A percentile compares a stretch with the other conserved stretches of the same genome.
phyloP scores from a whole-genome alignment of 805 yeast genomes.

The Saccharomycopsis sp. region DNA sequence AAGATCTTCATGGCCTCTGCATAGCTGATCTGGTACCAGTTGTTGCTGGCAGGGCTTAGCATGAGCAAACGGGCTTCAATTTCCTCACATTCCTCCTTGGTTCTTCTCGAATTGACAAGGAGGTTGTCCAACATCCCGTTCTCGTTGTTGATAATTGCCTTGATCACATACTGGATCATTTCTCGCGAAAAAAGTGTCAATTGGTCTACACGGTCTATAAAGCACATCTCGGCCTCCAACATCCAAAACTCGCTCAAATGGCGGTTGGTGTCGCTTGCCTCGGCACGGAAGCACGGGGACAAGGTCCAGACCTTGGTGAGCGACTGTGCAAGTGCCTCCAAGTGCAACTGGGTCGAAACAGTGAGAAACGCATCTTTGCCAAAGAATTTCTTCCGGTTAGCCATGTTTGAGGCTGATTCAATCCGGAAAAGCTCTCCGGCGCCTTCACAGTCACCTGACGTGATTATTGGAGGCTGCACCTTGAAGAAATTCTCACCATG shows the following conservation, averaged over 20 bases:
- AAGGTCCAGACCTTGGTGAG: slow-evolving; percentile 80
- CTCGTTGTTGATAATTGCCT: slow-evolving; percentile 26
- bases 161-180: slow-evolving; percentile 53
- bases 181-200: slow-evolving; percentile 60
- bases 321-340: slow-evolving; percentile 74
- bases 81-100: slow-evolving; percentile 31
- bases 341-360: slow-evolving; percentile 87
- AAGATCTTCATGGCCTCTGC: slow-evolving; percentile 62
- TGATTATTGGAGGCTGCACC: slow-evolving; percentile 80
- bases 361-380: slow-evolving; percentile 67
- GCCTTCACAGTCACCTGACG: slow-evolving; percentile 93
- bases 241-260: slow-evolving; percentile 96
- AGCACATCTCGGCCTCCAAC: slow-evolving; percentile 87
- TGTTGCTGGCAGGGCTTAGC: slow-evolving; percentile 50
- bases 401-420: slow-evolving; percentile 32
- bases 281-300: slow-evolving; percentile 92
- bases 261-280: slow-evolving; percentile 80
- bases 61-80: slow-evolving; percentile 53
- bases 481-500: slow-evolving; percentile 49
- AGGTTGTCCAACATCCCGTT: slow-evolving; percentile 24
- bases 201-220: slow-evolving; percentile 49
- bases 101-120: slow-evolving; percentile 30
- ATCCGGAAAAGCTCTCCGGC: slow-evolving; percentile 86
- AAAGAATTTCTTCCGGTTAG: slow-evolving; percentile 40
- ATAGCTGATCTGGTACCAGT: slow-evolving; percentile 45